phyloP scores from a whole-genome alignment of 2,329 filamentous ascomycete genomes.

The Aspergillus hiratsukae region DNA sequence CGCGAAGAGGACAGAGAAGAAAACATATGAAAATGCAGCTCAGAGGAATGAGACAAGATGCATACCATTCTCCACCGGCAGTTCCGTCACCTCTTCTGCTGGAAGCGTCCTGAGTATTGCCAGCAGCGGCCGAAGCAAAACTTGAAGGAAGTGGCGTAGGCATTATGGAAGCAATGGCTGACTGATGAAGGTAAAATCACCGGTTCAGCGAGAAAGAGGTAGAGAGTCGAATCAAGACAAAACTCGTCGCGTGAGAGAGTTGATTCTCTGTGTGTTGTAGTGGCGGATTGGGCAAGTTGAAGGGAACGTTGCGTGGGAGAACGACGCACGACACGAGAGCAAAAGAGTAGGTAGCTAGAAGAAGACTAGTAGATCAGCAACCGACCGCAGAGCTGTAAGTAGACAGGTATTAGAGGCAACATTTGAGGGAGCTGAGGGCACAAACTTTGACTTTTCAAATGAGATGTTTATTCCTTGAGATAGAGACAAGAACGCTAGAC shows the following conservation, averaged over 20 bases:
- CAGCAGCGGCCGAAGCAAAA: slow-evolving; percentile 78
- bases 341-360: slow-evolving; percentile 6
- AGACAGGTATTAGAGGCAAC: neutral
- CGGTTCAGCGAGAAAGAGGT: slow-evolving; percentile 20
- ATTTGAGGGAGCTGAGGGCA: neutral
- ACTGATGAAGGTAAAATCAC: slow-evolving; percentile 15
- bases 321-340: slow-evolving; percentile 20
- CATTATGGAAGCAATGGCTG: slow-evolving; percentile 44
- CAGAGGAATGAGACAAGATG: slow-evolving; percentile 5
- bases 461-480: neutral
- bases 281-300: slow-evolving; percentile 16
- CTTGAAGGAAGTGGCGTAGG: slow-evolving; percentile 74
- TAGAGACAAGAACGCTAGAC: slow-evolving; percentile 23
- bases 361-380: slow-evolving; percentile 1
- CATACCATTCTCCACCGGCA: slow-evolving; percentile 69
- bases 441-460: neutral
- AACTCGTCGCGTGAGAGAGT: slow-evolving; percentile 20
- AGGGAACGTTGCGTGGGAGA: slow-evolving; percentile 13
- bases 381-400: neutral
- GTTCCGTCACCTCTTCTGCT: slow-evolving; percentile 55
- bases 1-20: slow-evolving; percentile 1
- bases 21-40: neutral
- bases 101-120: slow-evolving; percentile 63
- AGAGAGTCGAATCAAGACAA: slow-evolving; percentile 17
- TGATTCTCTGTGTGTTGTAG: slow-evolving; percentile 2